These are phyloP conservation scores for Raphanus raphanistrum DNA, from an alignment of 345 rosid species.

Conservation along the genomic window DNA sequence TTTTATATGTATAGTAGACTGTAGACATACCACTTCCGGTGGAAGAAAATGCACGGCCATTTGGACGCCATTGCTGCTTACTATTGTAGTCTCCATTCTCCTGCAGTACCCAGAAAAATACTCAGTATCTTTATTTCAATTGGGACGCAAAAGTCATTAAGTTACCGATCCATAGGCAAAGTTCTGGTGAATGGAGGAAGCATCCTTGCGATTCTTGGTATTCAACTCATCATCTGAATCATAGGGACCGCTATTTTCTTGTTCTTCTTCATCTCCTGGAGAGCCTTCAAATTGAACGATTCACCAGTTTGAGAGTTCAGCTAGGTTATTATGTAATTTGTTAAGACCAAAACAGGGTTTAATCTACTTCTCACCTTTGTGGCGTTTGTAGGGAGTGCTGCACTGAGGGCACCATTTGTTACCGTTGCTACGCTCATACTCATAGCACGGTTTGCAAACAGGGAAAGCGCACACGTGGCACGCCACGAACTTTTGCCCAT, in stretches of 20 bases:
- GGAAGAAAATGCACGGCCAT: conserved; percentile 61
- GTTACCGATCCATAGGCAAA: conserved; percentile 41
- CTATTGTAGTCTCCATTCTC: conserved; percentile 61
- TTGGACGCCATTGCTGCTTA: conserved; percentile 51
- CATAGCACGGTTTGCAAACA: conserved; percentile 87
- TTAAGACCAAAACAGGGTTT: background rate
- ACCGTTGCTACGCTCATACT: conserved; percentile 88
- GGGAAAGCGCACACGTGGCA: conserved; percentile 82
- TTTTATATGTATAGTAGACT: background rate
- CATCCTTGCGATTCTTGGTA: conserved; percentile 45
- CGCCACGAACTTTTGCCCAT: conserved; percentile 68
- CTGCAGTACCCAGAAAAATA: conserved; percentile 41
- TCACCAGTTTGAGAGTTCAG: background rate
- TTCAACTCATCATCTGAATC: conserved; percentile 69
- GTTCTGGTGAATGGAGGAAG: conserved; percentile 38
- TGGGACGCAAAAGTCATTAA: background rate
- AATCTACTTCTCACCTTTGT: conserved; percentile 51
- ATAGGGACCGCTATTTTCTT: conserved; percentile 47
- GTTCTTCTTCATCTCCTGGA: conserved; percentile 69
- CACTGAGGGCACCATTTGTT: conserved; percentile 90
- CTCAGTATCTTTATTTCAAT: conserved; percentile 14
- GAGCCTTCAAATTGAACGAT: conserved; percentile 48
- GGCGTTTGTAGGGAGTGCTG: conserved; percentile 84
- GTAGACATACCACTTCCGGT: conserved; percentile 38
- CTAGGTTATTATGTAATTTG: background rate